Conservation (phyloP, 176 grass and related monocot species). For the Oryza nivara region DNA sequence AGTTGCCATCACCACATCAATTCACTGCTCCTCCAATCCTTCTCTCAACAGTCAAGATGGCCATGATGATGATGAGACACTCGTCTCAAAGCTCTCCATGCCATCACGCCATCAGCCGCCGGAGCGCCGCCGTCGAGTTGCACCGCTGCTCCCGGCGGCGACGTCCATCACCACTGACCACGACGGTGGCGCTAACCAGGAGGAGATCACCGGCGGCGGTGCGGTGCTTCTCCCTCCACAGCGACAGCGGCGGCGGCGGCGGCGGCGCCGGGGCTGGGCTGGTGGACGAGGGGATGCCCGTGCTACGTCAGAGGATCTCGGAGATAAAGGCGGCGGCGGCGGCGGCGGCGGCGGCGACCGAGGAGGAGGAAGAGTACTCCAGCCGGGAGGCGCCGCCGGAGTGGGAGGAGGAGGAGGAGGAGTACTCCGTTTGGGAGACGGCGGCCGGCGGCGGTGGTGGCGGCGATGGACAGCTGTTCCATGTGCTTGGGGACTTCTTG, state of each 20-base stretch:
- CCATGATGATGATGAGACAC: background rate
- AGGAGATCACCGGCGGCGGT: background rate
- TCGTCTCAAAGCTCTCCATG: background rate
- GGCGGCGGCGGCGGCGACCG: no score
- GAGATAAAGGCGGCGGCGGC: background rate
- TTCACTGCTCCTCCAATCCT: background rate
- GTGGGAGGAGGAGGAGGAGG: background rate
- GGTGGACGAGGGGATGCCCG: background rate
- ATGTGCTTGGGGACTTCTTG: background rate
- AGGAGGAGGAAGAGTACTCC: background rate
- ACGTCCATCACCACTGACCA: background rate
- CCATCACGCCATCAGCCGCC: background rate
- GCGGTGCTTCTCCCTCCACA: background rate
- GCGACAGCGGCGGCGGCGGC: no score
- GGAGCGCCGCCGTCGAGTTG: background rate
- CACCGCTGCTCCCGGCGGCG: background rate
- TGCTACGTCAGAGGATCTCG: background rate
- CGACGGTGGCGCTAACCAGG: background rate
- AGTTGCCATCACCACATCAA: background rate
- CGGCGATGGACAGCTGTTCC: background rate
- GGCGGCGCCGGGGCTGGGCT: background rate
- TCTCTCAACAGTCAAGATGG: background rate
- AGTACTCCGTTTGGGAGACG: background rate
- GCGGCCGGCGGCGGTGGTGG: no score
- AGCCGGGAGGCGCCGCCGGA: no score